Percentiles rank a stretch among this genome's conserved stretches.
Conservation (phyloP, 2,329 filamentous ascomycete species). For the Ophiocordyceps unilateralis region DNA sequence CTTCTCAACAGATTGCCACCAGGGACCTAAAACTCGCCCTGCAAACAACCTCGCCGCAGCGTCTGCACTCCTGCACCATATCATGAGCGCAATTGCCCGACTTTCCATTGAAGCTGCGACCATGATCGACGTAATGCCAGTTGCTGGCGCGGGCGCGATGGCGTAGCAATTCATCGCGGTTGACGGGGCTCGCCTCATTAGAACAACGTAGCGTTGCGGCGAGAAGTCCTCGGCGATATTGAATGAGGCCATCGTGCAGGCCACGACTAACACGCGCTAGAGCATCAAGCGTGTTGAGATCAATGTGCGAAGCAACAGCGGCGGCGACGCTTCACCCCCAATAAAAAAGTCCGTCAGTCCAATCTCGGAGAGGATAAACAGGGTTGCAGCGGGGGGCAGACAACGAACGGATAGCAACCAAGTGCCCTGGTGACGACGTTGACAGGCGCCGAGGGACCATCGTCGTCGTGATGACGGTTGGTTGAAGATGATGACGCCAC, state of each 20-base stretch:
- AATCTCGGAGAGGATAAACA: neutral
- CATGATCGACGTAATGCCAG: conserved; percentile 42
- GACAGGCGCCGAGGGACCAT: neutral
- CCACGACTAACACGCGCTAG: conserved; percentile 70
- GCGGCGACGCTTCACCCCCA: conserved; percentile 71
- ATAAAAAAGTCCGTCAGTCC: no score
- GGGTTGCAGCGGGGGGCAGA: neutral
- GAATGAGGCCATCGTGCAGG: conserved; percentile 59
- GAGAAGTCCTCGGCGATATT: conserved; percentile 59
- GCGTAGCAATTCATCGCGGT: conserved; percentile 37
- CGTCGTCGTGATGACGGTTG: no score
- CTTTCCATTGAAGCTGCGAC: conserved; percentile 42
- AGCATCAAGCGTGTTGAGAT: conserved; percentile 73
- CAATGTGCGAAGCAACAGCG: conserved; percentile 58
- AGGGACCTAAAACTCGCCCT: conserved; percentile 38
- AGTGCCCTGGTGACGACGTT: neutral
- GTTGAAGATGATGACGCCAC: no score
- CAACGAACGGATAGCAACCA: neutral
- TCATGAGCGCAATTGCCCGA: conserved; percentile 69
- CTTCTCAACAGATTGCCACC: neutral
- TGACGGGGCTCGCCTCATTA: conserved; percentile 45
- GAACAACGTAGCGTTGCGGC: conserved; percentile 62
- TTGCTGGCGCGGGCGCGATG: conserved; percentile 38
- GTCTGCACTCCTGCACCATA: conserved; percentile 67
- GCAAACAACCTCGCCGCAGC: conserved; percentile 63